Percentiles rank a stretch among this genome's conserved stretches.
These are phyloP conservation scores for Pyrenophora tritici-repentis DNA, from an alignment of 2,329 filamentous ascomycete species.

Conservation along the genomic window DNA sequence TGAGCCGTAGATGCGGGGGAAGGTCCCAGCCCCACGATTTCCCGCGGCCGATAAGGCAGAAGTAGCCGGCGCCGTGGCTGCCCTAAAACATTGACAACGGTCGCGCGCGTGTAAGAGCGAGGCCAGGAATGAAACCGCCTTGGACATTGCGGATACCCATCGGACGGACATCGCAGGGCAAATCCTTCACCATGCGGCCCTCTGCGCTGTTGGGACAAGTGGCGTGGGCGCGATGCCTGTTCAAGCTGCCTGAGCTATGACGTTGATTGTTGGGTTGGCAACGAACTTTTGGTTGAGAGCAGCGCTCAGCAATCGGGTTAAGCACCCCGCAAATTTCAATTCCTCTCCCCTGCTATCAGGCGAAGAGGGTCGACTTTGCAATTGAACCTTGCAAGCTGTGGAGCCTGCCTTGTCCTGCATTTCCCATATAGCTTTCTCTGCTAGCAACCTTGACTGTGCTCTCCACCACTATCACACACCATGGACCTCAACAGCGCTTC, in stretches of 20 bases:
- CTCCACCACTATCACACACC: constrained; percentile 23
- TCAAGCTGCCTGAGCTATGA: constrained; percentile 37
- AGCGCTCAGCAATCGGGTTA: constrained; percentile 33
- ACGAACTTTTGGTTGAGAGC: constrained; percentile 41
- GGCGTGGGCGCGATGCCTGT: constrained; percentile 29
- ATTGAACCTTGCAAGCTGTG: neutral
- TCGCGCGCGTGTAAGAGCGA: neutral
- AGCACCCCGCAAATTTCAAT: constrained; percentile 38
- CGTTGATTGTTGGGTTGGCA: constrained; percentile 32
- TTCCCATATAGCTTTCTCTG: neutral
- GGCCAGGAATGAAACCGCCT: neutral
- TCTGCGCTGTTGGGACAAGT: constrained; percentile 28
- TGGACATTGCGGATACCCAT: neutral
- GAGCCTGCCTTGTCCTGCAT: constrained; percentile 15
- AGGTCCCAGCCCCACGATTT: constrained; percentile 6
- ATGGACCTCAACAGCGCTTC: constrained; percentile 53
- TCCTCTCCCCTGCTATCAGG: constrained; percentile 12
- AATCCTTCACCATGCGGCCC: constrained; percentile 23
- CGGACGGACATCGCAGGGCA: constrained; percentile 22
- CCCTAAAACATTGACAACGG: neutral
- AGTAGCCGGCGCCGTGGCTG: constrained; percentile 1
- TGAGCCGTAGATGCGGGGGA: constrained; percentile 25
- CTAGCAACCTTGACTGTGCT: constrained; percentile 14
- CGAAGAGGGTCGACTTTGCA: neutral
- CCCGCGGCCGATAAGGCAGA: constrained; percentile 19